A percentile compares a stretch with the other conserved stretches of the same genome.
Conservation (phyloP, 1,284 basidiomycete species). For the Puccinia polysora region DNA sequence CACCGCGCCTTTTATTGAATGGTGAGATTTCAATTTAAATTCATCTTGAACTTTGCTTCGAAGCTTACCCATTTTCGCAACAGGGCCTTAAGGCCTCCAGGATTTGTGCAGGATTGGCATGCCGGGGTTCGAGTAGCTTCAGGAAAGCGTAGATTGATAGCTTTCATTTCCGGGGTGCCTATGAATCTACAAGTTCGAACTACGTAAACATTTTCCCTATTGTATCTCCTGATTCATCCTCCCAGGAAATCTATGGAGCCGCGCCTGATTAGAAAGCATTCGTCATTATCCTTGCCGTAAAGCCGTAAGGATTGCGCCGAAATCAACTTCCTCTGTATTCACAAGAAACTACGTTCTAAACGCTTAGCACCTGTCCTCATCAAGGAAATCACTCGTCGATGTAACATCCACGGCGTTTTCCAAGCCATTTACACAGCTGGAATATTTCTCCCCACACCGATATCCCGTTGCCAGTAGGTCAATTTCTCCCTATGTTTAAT, state of each 20-base stretch:
- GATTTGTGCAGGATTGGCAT: constrained; percentile 90
- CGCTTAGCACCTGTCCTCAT: constrained; percentile 93
- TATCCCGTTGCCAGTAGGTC: constrained; percentile 68
- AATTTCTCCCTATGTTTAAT: constrained; percentile 31
- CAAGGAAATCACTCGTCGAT: constrained; percentile 93
- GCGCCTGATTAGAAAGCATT: neutral
- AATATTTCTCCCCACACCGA: constrained; percentile 80
- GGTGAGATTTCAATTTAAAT: constrained; percentile 60
- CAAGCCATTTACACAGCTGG: constrained; percentile 97
- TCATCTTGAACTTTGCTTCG: neutral
- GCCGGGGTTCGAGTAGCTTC: constrained; percentile 80
- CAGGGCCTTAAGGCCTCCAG: constrained; percentile 91
- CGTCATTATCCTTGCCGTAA: neutral
- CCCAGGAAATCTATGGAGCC: constrained; percentile 5
- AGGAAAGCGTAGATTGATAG: constrained; percentile 87
- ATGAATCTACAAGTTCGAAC: constrained; percentile 71
- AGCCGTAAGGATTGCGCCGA: constrained; percentile 73
- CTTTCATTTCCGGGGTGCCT: constrained; percentile 94
- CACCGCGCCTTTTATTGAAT: constrained; percentile 85
- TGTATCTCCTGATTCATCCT: neutral
- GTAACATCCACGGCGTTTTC: constrained; percentile 82
- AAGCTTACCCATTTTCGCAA: constrained; percentile 21
- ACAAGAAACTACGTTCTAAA: constrained; percentile 95
- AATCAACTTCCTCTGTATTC: constrained; percentile 96
- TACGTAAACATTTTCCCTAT: constrained; percentile 60